These are phyloP conservation scores for Sporobolomyces roseus DNA, from an alignment of 768 basidiomycete genomes.

Conservation along the genomic window DNA sequence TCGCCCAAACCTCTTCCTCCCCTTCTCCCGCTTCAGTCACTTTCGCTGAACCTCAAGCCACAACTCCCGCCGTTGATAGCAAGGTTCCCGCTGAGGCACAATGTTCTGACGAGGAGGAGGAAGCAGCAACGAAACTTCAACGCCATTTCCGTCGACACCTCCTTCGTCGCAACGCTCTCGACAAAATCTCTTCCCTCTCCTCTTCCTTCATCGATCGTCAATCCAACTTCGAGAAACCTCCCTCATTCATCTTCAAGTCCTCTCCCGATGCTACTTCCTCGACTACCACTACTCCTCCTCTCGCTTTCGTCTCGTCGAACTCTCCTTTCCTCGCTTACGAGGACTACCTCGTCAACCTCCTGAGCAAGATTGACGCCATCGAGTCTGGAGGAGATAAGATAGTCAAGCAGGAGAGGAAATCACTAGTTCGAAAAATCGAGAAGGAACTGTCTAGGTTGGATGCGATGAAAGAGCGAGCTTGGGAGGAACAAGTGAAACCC, in stretches of 20 bases:
- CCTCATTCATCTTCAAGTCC: slow-evolving; percentile 47
- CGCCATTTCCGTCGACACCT: slow-evolving; percentile 14
- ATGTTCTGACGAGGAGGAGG: not conserved
- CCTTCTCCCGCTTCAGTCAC: not conserved
- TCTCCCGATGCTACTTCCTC: not conserved
- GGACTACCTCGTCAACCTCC: slow-evolving; percentile 29
- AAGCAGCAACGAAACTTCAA: not conserved
- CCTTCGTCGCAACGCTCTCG: slow-evolving; percentile 47
- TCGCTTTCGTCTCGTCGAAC: slow-evolving; percentile 59
- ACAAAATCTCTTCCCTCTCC: slow-evolving; percentile 52
- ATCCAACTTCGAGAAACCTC: slow-evolving; percentile 49
- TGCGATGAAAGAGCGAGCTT: slow-evolving; percentile 22
- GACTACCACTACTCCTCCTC: slow-evolving; percentile 25
- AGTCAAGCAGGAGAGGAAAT: slow-evolving; percentile 35
- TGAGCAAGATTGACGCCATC: slow-evolving; percentile 29
- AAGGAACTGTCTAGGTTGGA: slow-evolving; percentile 25
- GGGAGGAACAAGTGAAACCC: slow-evolving; percentile 20
- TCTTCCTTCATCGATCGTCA: slow-evolving; percentile 54
- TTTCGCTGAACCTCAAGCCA: not conserved
- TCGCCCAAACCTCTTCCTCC: not conserved
- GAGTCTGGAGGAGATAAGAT: slow-evolving; percentile 21
- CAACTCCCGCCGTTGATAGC: no score
- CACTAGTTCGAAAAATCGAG: slow-evolving; percentile 30
- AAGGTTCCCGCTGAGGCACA: no score
- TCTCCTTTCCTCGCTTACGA: slow-evolving; percentile 30